These are phyloP conservation scores for Phytophthora sansomeana DNA, from an alignment of 352 stramenopile genomes.

Conservation along the genomic window DNA sequence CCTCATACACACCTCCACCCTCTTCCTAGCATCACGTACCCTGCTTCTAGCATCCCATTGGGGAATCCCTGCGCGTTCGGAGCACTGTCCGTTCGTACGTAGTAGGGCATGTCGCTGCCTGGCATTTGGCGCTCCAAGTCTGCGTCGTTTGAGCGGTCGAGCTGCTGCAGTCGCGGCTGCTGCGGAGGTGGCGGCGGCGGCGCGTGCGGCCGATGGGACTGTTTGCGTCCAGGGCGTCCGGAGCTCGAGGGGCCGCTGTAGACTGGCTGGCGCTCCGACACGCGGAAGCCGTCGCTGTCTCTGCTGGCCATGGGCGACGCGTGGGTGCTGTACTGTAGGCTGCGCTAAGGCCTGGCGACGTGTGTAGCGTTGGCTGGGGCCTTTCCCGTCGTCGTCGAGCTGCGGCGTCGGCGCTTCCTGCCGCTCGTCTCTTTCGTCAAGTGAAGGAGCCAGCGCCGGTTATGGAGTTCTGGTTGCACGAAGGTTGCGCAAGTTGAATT, in stretches of 20 bases:
- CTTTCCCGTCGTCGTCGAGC: constrained; percentile 17
- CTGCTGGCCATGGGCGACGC: constrained; percentile 35
- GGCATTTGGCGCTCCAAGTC: constrained; percentile 24
- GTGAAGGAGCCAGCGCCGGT: constrained; percentile 37
- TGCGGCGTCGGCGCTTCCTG: constrained; percentile 22
- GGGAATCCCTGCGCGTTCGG: constrained; percentile 25
- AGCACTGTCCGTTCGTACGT: constrained; percentile 39
- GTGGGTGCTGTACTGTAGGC: too few relatives aligned
- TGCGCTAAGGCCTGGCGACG: constrained; percentile 10
- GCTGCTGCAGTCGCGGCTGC: constrained; percentile 11
- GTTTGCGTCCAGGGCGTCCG: too few relatives aligned
- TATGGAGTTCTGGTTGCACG: constrained; percentile 6
- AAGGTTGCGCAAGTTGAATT: too few relatives aligned
- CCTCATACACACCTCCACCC: not conserved
- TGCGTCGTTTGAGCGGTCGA: constrained; percentile 22
- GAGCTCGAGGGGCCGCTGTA: constrained; percentile 26
- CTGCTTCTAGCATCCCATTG: constrained; percentile 39
- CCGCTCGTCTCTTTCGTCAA: constrained; percentile 44
- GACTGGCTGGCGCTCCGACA: constrained; percentile 44
- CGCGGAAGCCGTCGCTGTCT: constrained; percentile 30
- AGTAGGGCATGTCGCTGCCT: constrained; percentile 29
- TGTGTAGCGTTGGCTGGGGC: constrained; percentile 4
- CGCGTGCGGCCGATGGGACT: constrained; percentile 25
- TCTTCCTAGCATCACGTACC: constrained; percentile 34
- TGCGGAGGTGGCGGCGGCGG: constrained; percentile 34